Evolutionary conservation across 1,284 basidiomycete genomes (phyloP), one percentile per base, ranked within the genome.

Genomic region (Marasmius tenuissimus): DNA sequence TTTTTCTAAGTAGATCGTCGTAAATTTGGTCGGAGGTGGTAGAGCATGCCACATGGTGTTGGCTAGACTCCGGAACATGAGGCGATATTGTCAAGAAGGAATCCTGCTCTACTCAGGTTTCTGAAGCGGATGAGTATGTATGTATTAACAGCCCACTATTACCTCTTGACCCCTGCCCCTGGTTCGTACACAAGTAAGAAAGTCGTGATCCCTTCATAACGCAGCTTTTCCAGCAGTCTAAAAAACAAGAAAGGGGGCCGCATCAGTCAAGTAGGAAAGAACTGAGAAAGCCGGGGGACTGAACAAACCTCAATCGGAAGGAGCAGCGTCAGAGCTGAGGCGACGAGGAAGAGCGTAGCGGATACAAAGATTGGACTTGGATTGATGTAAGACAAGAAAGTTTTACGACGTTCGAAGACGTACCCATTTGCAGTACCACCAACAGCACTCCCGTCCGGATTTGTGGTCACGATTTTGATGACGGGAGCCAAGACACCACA

Each of bases 351-450:
- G 52, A 87, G 73, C 3, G 80, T 70, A 0, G 83, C 86, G 2
- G 84, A 81, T n/a, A 86, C 82, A 60, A 81, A 86, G 20, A 86
- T 80, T 9, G 86, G 84, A 35, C 82, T 84, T 67, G 72, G 27
- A 54, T 62, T 27, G 18, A 45, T 7, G 11, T 42, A 5, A 59
- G 55, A 33, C 34, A 38, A 27, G 39, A 38, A 20, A 51, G 50
- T 38, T 18, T 4, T 14, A 27, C 3, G 51, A 16, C 34, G 38
- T 18, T 14, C n/a, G 27, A 34, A 12, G 34, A 67, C 71, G 55
- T 60, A 77, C 74, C 69, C 74, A 49, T 77, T 76, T 8, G 78
- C 76, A 37, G 75, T n/a, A n/a, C 68, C 62, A 7, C 61, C 66
- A 37, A 71, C 66, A 7, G 69, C 63, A 5, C 57, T 65, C 9